Evolutionary conservation across 2,329 filamentous ascomycete genomes (phyloP).

Genomic region (Sordariomycetes sp.): DNA sequence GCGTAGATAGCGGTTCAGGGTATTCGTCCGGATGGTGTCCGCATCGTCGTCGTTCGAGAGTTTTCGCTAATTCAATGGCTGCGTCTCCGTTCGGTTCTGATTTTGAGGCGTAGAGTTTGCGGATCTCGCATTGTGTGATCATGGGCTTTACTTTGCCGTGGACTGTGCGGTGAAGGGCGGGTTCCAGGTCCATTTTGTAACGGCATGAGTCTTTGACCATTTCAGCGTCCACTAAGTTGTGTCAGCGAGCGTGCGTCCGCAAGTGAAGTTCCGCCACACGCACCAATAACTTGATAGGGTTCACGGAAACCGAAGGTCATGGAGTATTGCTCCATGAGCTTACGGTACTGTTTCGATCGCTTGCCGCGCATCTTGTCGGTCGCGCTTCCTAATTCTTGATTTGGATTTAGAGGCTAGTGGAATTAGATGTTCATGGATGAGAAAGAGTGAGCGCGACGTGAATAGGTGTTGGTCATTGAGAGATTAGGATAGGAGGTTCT

Average conservation of each 20-base stretch:
- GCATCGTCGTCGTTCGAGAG: conserved; percentile 66
- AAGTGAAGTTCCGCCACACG: neutral
- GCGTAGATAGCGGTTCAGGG: conserved; percentile 57
- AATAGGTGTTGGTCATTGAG: too few relatives aligned
- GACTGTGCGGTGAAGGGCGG: conserved; percentile 69
- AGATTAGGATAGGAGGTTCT: too few relatives aligned
- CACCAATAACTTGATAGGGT: conserved; percentile 81
- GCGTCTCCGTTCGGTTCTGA: conserved; percentile 40
- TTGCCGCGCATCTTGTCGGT: conserved; percentile 36
- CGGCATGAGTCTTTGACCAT: conserved; percentile 73
- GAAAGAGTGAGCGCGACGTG: too few relatives aligned
- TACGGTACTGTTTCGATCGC: conserved; percentile 50
- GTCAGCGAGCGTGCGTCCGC: conserved; percentile 10
- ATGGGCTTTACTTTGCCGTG: conserved; percentile 81
- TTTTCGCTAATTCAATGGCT: conserved; percentile 69
- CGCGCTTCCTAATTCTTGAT: too few relatives aligned
- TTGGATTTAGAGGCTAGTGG: too few relatives aligned
- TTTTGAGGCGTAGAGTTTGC: conserved; percentile 62
- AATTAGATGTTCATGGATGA: too few relatives aligned
- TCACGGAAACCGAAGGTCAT: conserved; percentile 84
- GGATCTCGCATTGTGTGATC: conserved; percentile 75
- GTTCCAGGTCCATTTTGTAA: conserved; percentile 84
- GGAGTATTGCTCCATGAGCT: conserved; percentile 89
- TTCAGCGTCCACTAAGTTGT: conserved; percentile 61
- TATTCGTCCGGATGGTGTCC: conserved; percentile 67